Base-by-base conservation (phyloP, 2,329 filamentous ascomycete genomes). In the Monilinia aucupariae region DNA sequence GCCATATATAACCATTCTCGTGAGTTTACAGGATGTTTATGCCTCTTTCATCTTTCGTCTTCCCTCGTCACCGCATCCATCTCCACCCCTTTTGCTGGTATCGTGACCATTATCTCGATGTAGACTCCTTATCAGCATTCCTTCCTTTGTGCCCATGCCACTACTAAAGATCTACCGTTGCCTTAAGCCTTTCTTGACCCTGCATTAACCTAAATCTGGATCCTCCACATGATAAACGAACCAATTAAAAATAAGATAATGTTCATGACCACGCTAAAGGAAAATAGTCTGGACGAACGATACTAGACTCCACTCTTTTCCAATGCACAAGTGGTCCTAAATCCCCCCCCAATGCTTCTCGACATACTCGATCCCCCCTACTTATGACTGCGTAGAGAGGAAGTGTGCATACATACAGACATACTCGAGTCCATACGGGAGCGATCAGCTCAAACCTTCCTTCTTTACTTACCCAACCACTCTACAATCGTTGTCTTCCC, bases 231-330 rank as follows among this genome's bases (percentile, higher is more conserved):
- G 43, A 22, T 47, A n/a, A 17, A 3, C 48, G 32, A 45, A 13
- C 59, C 59, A 61, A 61, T 61, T 3, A 48, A 27, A 61, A 48
- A 22, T 27, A 4, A n/a, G 9, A 55, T 47, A 55, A 61, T 61
- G 39, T 5, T 15, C 39, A 61, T 61, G 59, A 61, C 59, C 59
- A 55, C n/a, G n/a, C 59, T 61, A 61, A 54, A 2, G 13, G 9
- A 9, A 13, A 27, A 10, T 55, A 61, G 30, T 45, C 30, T 8
- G 13, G n/a, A 8, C 49, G 54, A 61, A 34, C n/a, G 12, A 47
- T 13, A 39, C 17, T 10, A 17, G 50, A 25, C 20, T 39, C 58
- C 48, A 51, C 58, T 53, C 27, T 22, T 61, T 51, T 32, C 15
- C 4, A 10, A 53, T 54, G 50, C 34, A 30, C 8, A 25, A 53